Evolutionary conservation across 1,284 basidiomycete species (phyloP).

Genomic region (Sparassis latifolia): DNA sequence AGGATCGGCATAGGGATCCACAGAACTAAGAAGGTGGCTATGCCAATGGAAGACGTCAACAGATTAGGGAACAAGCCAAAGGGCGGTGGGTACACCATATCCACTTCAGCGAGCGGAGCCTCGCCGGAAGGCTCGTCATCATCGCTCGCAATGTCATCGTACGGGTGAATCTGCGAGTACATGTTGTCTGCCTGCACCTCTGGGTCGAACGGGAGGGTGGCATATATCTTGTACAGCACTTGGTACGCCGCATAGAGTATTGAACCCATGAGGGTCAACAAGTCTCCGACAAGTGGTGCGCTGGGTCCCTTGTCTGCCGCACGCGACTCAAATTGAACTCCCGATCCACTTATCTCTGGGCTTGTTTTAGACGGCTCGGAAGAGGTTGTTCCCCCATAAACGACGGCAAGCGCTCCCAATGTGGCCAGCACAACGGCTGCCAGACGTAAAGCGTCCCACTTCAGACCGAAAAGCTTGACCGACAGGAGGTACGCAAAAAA

Average conservation of each 20-base stretch:
- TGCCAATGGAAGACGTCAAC: slow-evolving; percentile 61
- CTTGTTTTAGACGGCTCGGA: slow-evolving; percentile 2
- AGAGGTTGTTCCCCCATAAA: slow-evolving; percentile 62
- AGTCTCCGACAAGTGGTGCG: slow-evolving; percentile 67
- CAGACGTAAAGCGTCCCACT: slow-evolving; percentile 59
- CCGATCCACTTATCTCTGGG: neutral
- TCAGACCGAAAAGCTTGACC: slow-evolving; percentile 50
- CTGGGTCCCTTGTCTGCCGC: slow-evolving; percentile 24
- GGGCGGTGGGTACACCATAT: slow-evolving; percentile 49
- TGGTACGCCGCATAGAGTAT: slow-evolving; percentile 67
- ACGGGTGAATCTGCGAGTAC: slow-evolving; percentile 37
- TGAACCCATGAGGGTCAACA: slow-evolving; percentile 66
- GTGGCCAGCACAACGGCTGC: slow-evolving; percentile 72
- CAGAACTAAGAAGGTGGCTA: slow-evolving; percentile 57
- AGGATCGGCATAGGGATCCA: slow-evolving; percentile 71
- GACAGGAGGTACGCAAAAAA: slow-evolving; percentile 77
- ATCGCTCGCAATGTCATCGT: slow-evolving; percentile 20
- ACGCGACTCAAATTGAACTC: neutral
- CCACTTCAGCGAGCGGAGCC: slow-evolving; percentile 13
- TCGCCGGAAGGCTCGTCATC: slow-evolving; percentile 11
- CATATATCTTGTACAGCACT: slow-evolving; percentile 78
- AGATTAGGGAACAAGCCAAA: slow-evolving; percentile 78
- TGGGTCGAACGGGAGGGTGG: slow-evolving; percentile 55
- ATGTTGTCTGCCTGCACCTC: slow-evolving; percentile 27
- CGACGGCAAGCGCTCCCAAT: slow-evolving; percentile 62